A percentile compares a stretch with the other conserved stretches of the same genome.
Conservation (phyloP, 1,284 basidiomycete species). For the Xerocomus amazonicus region DNA sequence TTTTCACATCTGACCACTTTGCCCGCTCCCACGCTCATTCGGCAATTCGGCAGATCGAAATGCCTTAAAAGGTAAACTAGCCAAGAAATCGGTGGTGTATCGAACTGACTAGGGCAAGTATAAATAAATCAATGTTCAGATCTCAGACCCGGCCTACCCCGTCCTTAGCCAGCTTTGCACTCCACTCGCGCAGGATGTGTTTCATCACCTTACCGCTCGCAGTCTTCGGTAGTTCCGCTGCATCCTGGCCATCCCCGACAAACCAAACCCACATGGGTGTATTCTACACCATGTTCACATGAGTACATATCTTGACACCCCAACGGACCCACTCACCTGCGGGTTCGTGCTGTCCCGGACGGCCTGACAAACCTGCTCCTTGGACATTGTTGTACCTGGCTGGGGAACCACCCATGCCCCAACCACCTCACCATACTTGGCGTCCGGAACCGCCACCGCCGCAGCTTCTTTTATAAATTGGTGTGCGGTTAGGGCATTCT, state of each 20-base stretch:
- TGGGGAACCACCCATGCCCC: conserved; percentile 70
- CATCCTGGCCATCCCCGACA: conserved; percentile 58
- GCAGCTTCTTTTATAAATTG: conserved; percentile 69
- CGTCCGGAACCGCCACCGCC: conserved; percentile 70
- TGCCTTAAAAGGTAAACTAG: too few species aligned
- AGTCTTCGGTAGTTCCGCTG: conserved; percentile 74
- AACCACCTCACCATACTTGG: conserved; percentile 71
- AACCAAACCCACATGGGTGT: conserved; percentile 84
- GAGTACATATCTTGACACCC: background rate
- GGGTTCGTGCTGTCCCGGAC: conserved; percentile 68
- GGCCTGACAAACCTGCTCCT: conserved; percentile 48
- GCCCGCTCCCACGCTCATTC: conserved; percentile 18
- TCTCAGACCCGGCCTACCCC: conserved; percentile 6
- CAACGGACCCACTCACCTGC: conserved; percentile 46
- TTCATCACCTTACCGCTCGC: conserved; percentile 88
- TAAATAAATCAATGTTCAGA: background rate
- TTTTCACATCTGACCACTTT: conserved; percentile 16
- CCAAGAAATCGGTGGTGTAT: too few species aligned
- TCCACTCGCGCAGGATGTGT: conserved; percentile 55
- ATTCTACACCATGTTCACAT: conserved; percentile 44
- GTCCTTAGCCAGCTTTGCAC: conserved; percentile 18
- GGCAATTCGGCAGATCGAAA: background rate
- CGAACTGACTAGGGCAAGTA: too few species aligned
- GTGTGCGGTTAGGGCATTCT: conserved; percentile 68
- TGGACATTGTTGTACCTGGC: conserved; percentile 40